Evolutionary conservation across 805 yeast species (phyloP), one percentile per base, ranked within the genome.

Genomic region (Kluyveromyces lactis): DNA sequence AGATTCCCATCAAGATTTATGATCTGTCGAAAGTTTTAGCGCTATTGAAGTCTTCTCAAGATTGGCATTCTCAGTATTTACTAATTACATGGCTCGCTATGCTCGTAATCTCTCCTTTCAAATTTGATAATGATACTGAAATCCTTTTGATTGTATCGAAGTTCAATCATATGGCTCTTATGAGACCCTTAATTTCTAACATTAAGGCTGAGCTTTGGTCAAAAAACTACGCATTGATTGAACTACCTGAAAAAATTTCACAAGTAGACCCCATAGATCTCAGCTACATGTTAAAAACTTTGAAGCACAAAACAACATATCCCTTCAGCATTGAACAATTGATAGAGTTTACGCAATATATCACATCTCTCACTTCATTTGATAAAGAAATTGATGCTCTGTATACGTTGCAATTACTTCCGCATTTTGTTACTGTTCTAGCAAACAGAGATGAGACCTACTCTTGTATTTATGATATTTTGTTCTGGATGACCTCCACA

Each of bases 51-150:
- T 11, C 44, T 6, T 34, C 52, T 39, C 38, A 36, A 4, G 33
- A 45, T 5, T 76, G 81, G 84, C 66, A 70, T 36, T 65, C 64
- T 23, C 53, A 62, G 26, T 78, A 64, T 41, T 58, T 79, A 9
- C 52, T 77, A 31, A 58, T 86, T 7, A 63, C 82, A 3, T 89
- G 95, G 95, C 66, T 86, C 8, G 71, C 81, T 0, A 75, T 80
- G 8, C 61, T 87, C 17, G 71, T 78, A 0, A 62, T 83, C n/a
- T 75, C 79, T 0, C 97, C 97, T 0, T 87, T 89, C 52, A 69
- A 74, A 2, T 62, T 89, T 18, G 59, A 56, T 0, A 55, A 71
- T 4, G 45, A 50, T 1, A 39, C 54, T 2, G 49, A 80, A 1
- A 69, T 65, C 32, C 42, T 47, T 0, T 44, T 70, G 6, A 68